Evolutionary conservation across 2,329 filamentous ascomycete species (phyloP).

Genomic region (Neofusicoccum parvum): DNA sequence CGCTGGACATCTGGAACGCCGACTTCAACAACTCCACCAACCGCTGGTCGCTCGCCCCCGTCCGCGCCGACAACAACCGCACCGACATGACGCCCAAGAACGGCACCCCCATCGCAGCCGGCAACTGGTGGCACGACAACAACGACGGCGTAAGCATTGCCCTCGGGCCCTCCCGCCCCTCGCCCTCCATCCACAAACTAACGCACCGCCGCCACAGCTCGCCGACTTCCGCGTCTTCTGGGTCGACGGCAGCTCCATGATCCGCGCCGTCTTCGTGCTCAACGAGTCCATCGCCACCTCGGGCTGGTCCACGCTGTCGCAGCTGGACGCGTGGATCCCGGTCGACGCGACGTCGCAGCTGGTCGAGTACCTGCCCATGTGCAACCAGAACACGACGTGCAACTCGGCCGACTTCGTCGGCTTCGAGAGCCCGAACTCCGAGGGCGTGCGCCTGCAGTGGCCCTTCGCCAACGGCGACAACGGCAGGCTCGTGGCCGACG

Average conservation of each 20-base stretch:
- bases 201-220: too few relatives aligned
- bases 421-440: not conserved
- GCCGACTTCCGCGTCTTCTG: conserved; percentile 3
- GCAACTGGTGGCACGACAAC: not conserved
- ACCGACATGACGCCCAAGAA: not conserved
- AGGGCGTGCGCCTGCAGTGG: not conserved
- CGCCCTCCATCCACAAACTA: too few relatives aligned
- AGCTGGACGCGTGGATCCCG: not conserved
- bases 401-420: not conserved
- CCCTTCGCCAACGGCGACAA: not conserved
- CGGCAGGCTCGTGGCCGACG: not conserved
- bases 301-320: not conserved
- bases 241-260: not conserved
- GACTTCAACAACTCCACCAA: not conserved
- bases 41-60: not conserved
- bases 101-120: not conserved
- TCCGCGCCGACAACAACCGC: not conserved
- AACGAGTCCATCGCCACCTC: not conserved
- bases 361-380: not conserved
- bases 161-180: too few relatives aligned
- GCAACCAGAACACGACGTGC: not conserved
- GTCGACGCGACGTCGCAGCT: not conserved
- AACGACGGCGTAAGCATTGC: not conserved
- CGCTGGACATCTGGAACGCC: not conserved
- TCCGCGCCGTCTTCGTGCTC: not conserved